Base-by-base conservation (phyloP, 2,329 filamentous ascomycete genomes). In the Zasmidium cellare region DNA sequence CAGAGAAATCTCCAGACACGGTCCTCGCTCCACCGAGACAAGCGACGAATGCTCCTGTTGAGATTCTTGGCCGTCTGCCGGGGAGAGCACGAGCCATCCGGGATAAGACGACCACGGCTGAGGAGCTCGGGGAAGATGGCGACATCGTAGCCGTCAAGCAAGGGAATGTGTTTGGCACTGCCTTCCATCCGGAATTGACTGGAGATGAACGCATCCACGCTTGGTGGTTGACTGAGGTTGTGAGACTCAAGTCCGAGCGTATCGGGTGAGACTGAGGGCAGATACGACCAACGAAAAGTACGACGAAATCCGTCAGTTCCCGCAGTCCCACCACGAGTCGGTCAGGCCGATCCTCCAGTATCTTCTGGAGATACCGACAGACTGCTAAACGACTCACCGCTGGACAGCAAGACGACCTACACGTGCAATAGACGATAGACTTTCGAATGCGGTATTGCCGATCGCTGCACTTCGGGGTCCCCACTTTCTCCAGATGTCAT, bases 161-260 rank as follows among this genome's bases (percentile, higher is more conserved):
- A 76, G 91, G 89, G 0, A 97, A 97, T 74, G 88, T 96, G 0
- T 89, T 97, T 67, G 94, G 92, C 3, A 97, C 90, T 2, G 97
- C 92, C 69, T 99, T 97, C 71, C 94, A 97, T 69, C 94, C 94
- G 0, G 94, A 99, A 75, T 75, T 99, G 73, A 97, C 93, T 0
- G 84, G 86, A 7, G 94, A 99, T 76, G 80, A 87, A 56, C 84
- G 94, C 56, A 96, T 97, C 69, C 94, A 99, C 75, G 82, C 85
- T 3, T 97, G 94, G 94, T 99, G 94, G 94, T 71, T 99, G 71
- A 78, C 82, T 66, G 85, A 93, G 74, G 89, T 91, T 3, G 45
- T 73, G 9, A 58, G 55, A 25, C 46, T 59, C 23, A 52, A 22
- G 3, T 41, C 35, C 35, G 35, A 41, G 35, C 35, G 35, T 41